Evolutionary conservation across 106 monocot species (phyloP).

Genomic region (Dactylorhiza incarnata): DNA sequence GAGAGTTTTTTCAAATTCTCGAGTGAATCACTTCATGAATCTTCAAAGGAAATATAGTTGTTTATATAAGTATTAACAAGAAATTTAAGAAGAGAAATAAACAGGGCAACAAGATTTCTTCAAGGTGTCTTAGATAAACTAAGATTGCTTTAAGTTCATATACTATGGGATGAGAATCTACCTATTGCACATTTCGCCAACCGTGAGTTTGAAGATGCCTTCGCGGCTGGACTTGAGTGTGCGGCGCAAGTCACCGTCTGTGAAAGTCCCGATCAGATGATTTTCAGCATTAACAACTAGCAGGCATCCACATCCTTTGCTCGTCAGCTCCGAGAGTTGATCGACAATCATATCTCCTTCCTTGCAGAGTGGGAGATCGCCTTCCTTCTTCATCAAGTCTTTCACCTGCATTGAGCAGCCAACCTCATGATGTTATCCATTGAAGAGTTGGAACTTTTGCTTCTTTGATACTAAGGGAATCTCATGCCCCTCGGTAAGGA

Average conservation of each 20-base stretch:
- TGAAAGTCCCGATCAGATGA: slow-evolving; percentile 89
- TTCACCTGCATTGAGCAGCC: not conserved
- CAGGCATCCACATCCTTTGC: slow-evolving; percentile 89
- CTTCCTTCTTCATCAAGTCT: slow-evolving; percentile 54
- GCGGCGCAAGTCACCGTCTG: slow-evolving; percentile 85
- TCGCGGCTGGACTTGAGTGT: slow-evolving; percentile 65
- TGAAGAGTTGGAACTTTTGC: not conserved
- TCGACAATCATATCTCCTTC: slow-evolving; percentile 88
- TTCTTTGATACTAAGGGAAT: not conserved
- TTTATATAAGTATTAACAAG: no score
- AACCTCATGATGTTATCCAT: not conserved
- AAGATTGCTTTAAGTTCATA: not conserved
- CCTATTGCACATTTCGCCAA: slow-evolving; percentile 89
- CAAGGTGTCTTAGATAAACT: no score
- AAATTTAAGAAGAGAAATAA: no score
- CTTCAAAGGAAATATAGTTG: no score
- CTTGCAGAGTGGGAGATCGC: slow-evolving; percentile 71
- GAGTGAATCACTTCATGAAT: no score
- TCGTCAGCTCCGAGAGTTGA: slow-evolving; percentile 80
- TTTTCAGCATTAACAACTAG: slow-evolving; percentile 61
- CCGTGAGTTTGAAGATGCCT: slow-evolving; percentile 79
- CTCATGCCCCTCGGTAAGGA: not conserved
- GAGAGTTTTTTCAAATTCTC: no score
- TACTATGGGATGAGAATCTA: not conserved
- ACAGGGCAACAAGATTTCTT: no score